phyloP scores from a whole-genome alignment of 2,329 filamentous ascomycete genomes.

The Curvularia hawaiiensis region DNA sequence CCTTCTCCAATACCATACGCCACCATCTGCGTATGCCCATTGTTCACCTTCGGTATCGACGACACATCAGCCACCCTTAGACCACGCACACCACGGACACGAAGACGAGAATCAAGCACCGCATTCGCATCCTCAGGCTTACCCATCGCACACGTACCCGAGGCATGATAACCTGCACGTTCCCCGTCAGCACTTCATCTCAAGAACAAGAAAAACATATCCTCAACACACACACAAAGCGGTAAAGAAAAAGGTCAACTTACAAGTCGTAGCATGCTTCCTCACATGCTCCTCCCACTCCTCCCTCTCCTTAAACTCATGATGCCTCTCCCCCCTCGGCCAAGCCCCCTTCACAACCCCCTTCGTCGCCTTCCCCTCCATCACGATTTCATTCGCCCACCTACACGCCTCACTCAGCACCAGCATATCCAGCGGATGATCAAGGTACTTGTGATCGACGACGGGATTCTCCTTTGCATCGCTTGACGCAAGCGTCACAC shows the following conservation, averaged over 20 bases:
- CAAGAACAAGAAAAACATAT: too few species aligned
- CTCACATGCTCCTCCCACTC: slow-evolving; percentile 64
- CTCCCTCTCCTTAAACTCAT: slow-evolving; percentile 59
- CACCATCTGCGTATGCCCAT: slow-evolving; percentile 46
- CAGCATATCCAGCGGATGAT: slow-evolving; percentile 62
- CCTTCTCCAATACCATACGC: slow-evolving; percentile 42
- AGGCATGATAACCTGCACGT: slow-evolving; percentile 54
- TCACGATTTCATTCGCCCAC: slow-evolving; percentile 65
- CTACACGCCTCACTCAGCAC: slow-evolving; percentile 64
- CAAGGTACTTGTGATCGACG: slow-evolving; percentile 64
- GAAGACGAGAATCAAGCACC: slow-evolving; percentile 45
- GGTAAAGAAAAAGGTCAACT: slow-evolving; percentile 18
- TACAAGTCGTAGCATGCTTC: slow-evolving; percentile 65
- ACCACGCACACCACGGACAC: slow-evolving; percentile 31
- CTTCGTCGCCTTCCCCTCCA: slow-evolving; percentile 62
- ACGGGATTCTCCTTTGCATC: slow-evolving; percentile 60
- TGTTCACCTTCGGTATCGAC: slow-evolving; percentile 35
- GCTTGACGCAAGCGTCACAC: slow-evolving; percentile 56
- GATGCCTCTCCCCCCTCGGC: slow-evolving; percentile 59
- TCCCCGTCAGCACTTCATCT: background rate
- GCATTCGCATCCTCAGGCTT: slow-evolving; percentile 36
- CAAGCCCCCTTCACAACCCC: slow-evolving; percentile 65
- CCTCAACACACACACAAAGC: background rate
- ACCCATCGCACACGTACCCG: slow-evolving; percentile 65
- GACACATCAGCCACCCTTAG: slow-evolving; percentile 38